phyloP scores from a whole-genome alignment of 257 asterid species.

The Primulina eburnea region DNA sequence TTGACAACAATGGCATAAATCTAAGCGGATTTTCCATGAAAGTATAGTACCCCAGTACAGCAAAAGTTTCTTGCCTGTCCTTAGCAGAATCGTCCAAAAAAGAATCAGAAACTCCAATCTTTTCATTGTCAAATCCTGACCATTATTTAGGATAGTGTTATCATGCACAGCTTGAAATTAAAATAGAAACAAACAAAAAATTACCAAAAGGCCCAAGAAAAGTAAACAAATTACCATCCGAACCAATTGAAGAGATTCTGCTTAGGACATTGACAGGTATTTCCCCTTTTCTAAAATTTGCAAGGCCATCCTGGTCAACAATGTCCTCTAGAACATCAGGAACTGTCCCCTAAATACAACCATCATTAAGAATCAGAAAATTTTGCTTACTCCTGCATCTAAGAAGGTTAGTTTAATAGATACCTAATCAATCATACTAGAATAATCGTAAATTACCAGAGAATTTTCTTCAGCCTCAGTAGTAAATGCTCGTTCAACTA shows the following conservation, averaged over 20 bases:
- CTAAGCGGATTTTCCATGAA: not conserved
- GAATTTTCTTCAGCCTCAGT: constrained; percentile 42
- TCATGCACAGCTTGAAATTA: constrained; percentile 1
- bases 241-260: constrained; percentile 50
- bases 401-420: constrained; percentile 4
- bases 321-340: constrained; percentile 45
- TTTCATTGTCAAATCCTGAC: not conserved
- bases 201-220: constrained; percentile 16
- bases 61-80: too few relatives aligned
- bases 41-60: not conserved
- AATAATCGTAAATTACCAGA: constrained; percentile 42
- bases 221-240: constrained; percentile 43
- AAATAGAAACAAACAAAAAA: not conserved
- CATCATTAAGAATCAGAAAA: constrained; percentile 32
- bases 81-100: too few relatives aligned
- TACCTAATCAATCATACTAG: constrained; percentile 8
- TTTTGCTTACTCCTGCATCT: constrained; percentile 23
- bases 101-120: too few relatives aligned
- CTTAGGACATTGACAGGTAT: constrained; percentile 40
- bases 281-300: constrained; percentile 40
- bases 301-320: constrained; percentile 39
- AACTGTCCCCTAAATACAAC: constrained; percentile 47
- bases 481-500: constrained; percentile 36
- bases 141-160: not conserved
- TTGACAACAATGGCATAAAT: not conserved